A percentile compares a stretch with the other conserved stretches of the same genome.
Evolutionary conservation across 176 grass and related monocot genomes (phyloP).

Genomic region (Aegilops speltoides): DNA sequence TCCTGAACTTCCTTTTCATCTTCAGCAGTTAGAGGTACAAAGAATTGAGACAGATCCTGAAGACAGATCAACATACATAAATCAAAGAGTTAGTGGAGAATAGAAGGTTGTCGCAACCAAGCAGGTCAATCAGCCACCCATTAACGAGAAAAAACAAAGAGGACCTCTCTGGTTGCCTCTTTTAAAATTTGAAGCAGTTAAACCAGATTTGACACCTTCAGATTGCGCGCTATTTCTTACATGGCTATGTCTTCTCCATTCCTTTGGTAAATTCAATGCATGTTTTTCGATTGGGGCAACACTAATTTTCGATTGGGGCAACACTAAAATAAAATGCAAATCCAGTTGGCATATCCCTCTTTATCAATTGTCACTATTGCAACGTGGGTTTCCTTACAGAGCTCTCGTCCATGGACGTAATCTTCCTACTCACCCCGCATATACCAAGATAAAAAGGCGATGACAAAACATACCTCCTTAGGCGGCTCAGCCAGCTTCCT

Average conservation of each 20-base stretch:
- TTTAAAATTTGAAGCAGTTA: background rate
- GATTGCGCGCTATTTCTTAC: background rate
- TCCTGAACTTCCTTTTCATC: slow-evolving; percentile 45
- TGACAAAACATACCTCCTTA: slow-evolving; percentile 36
- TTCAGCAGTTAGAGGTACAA: slow-evolving; percentile 57
- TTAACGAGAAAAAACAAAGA: background rate
- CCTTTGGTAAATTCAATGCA: background rate
- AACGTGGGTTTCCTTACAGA: background rate
- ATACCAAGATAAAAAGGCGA: background rate
- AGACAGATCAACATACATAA: slow-evolving; percentile 29
- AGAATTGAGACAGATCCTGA: slow-evolving; percentile 60
- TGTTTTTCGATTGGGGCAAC: background rate
- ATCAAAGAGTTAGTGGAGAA: slow-evolving; percentile 21
- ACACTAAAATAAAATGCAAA: background rate
- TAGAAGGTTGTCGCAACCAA: background rate
- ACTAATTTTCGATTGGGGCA: background rate
- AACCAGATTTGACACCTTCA: background rate
- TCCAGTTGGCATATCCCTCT: background rate
- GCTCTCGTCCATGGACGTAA: background rate
- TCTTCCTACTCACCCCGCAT: background rate
- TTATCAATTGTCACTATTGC: background rate
- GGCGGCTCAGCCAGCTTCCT: background rate
- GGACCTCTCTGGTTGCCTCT: background rate
- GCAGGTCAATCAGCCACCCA: slow-evolving; percentile 11
- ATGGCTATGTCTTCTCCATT: background rate